These are phyloP conservation scores for Colletotrichum sp. DNA, from an alignment of 2,329 filamentous ascomycete species.

Conservation along the genomic window DNA sequence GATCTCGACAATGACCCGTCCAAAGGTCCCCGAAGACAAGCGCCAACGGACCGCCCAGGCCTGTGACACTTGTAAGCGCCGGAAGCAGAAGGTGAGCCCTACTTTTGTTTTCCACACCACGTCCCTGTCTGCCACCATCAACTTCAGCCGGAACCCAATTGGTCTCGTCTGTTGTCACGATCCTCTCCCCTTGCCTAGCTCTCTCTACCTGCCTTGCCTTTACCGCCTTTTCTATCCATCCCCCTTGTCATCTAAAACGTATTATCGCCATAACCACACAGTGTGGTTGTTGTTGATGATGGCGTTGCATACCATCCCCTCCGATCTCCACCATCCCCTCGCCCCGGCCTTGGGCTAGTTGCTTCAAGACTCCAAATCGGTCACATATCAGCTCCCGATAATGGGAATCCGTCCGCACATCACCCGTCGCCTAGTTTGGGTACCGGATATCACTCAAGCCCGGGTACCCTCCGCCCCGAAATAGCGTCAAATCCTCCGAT, in stretches of 20 bases:
- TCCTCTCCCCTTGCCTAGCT: background rate
- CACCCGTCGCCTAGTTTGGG: background rate
- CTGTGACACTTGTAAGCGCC: slow-evolving; percentile 68
- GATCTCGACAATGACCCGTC: slow-evolving; percentile 50
- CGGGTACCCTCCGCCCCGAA: background rate
- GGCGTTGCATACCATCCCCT: background rate
- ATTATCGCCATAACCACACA: background rate
- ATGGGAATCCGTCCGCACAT: background rate
- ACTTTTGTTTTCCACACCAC: background rate
- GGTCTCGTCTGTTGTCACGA: background rate
- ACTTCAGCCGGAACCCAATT: background rate
- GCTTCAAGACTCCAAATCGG: background rate
- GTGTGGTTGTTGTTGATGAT: background rate
- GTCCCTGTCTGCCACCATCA: background rate
- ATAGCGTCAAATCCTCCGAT: background rate
- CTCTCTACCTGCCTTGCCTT: background rate
- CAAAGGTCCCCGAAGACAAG: slow-evolving; percentile 62
- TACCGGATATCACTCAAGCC: background rate
- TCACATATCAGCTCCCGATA: background rate
- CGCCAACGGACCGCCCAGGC: slow-evolving; percentile 68
- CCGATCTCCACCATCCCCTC: background rate
- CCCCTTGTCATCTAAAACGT: background rate
- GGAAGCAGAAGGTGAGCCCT: slow-evolving; percentile 68
- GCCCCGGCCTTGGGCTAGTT: background rate
- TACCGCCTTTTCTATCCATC: background rate